phyloP scores from a whole-genome alignment of 495 filamentous ascomycete genomes.

The Entonaema liquescens region DNA sequence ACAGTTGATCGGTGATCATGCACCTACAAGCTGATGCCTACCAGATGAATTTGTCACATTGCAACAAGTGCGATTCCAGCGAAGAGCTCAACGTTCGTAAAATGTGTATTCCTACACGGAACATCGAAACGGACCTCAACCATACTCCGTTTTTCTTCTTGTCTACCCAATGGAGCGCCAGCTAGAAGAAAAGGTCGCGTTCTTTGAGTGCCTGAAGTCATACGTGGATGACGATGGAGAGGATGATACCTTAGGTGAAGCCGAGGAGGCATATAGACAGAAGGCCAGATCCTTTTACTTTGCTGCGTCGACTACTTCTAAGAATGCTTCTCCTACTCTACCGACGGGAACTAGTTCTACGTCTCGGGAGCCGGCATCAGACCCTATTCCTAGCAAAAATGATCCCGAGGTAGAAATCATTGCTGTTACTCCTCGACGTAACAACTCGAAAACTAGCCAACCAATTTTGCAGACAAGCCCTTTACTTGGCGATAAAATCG shows the following conservation, averaged over 20 bases:
- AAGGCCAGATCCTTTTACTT: conserved; percentile 30
- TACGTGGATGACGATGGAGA: conserved; percentile 21
- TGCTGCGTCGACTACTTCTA: conserved; percentile 2
- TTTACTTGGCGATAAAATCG: conserved; percentile 1
- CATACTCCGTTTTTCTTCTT: not conserved
- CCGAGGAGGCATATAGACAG: conserved; percentile 38
- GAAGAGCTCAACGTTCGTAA: not conserved
- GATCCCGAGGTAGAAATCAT: conserved; percentile 36
- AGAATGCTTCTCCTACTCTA: not conserved
- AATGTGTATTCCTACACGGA: conserved; percentile 4
- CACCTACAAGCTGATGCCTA: conserved; percentile 14
- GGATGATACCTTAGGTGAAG: conserved; percentile 30
- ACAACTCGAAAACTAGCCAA: conserved; percentile 1
- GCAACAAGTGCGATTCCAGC: not conserved
- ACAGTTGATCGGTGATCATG: not conserved
- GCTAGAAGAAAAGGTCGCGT: conserved; percentile 41
- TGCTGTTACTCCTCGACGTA: conserved; percentile 22
- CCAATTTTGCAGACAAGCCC: not conserved
- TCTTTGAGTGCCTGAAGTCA: conserved; percentile 38
- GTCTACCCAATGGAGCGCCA: conserved; percentile 31
- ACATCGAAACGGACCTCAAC: not conserved
- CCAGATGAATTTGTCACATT: not conserved
- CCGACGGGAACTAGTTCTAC: not conserved
- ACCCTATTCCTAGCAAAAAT: conserved; percentile 17
- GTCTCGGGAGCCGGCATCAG: conserved; percentile 11